Evolutionary conservation across 2,329 filamentous ascomycete species (phyloP), one percentile per base, ranked within the genome.

Genomic region (Diplodia mutila): DNA sequence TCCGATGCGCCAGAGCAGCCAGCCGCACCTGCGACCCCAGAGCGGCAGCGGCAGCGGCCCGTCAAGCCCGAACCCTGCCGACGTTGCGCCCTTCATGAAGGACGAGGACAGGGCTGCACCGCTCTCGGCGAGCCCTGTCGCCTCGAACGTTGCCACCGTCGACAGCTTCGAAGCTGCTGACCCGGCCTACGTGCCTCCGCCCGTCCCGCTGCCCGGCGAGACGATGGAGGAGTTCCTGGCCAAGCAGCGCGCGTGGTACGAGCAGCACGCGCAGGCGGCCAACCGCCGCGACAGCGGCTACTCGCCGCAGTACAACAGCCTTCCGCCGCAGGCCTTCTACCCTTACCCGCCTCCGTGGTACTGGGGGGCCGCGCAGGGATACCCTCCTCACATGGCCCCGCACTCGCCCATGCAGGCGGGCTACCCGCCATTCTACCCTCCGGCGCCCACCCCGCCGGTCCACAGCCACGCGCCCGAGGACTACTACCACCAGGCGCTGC

Each of bases 401-500:
- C 42, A 46, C 18, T n/a, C 42, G 18, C 42, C 42, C 18, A 46
- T 46, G 42, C 42, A 46, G 42, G 18, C 42, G 42, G 42, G 42
- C 39, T 61, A 61, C 42, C 29, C 59, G 16, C 59, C 42, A 14
- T 51, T 34, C 46, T 63, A 37, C 59, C 46, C 42, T 8, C 42
- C 46, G 18, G 23, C 42, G 4, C 23, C 53, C 32, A 34, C 29
- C 21, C 42, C 32, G 32, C 32, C 32, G 32, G 29, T 34, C 53
- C 32, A 37, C 25, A 63, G 16, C 39, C 57, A 61, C 27, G 32
- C 59, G 27, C 46, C 59, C 8, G 42, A 63, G 29, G 59, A 63
- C 29, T 63, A 63, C 27, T 63, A 61, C 65, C 65, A 67, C 65
- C 54, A 67, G 18, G 42, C 29, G 16, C 65, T 57, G 23, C 65